Base-by-base conservation (phyloP, 352 stramenopile species). In the Phytophthora foliorum region DNA sequence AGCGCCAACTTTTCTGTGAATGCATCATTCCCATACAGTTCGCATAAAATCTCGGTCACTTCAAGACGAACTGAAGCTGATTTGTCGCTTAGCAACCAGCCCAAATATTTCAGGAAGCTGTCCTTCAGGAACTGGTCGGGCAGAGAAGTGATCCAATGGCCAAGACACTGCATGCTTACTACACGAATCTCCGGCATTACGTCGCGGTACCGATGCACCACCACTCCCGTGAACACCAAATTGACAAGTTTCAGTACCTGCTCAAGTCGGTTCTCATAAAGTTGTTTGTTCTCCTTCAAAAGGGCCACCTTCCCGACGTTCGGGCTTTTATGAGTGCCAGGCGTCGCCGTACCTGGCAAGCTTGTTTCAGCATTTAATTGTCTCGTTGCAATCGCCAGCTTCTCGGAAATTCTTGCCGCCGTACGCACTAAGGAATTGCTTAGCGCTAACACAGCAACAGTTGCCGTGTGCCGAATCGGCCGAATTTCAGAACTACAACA, bases 101-200 rank as follows among this genome's bases (percentile, higher is more conserved):
- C 96, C 53, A 98, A 86, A 73, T 99, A 99, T 73, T 99, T 99
- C 53, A 99, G 72, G 63, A 97, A 98, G 61, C 96, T 98, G 64
- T 98, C 90, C 49, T 94, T 94, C 32, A 98, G 71, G 56, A 97
- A 99, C 0, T 98, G 78, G 34, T 97, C 90, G 0, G 95, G 93
- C 19, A 98, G 61, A 14, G 89, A 78, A 11, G 87, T 75, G 31
- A 92, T 94, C 87, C 96, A 97, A 41, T 88, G 69, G 0, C 86
- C 87, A 9, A 99, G 82, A 9, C 87, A 81, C 19, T 90, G 65
- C 6, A 98, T 79, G 44, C 81, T 98, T 27, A 88, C 80, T 8
- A 81, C 68, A 21, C 97, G 93, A 68, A 99, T 92, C 50, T 97
- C 82, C 3, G 84, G 74, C 89, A 98, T 98, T n/a, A 97, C 92